Percentiles rank a stretch among this genome's conserved stretches.
phyloP scores from a whole-genome alignment of 83 land plant genomes.

The Isoetes engelmannii region DNA sequence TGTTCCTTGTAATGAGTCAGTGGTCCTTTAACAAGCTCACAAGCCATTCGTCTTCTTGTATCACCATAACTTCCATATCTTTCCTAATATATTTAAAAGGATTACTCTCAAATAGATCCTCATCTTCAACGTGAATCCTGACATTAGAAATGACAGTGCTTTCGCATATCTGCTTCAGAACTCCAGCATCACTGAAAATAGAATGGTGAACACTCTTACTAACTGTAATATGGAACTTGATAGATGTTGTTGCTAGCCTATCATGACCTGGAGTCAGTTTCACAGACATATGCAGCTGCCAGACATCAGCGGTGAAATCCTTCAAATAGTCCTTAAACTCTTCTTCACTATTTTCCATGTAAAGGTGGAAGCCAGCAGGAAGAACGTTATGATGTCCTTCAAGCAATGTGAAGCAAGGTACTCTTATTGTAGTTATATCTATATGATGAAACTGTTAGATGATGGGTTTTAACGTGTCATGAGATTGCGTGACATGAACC shows the following conservation, averaged over 20 bases:
- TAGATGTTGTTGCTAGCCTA: slow-evolving; percentile 67
- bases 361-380: slow-evolving; percentile 87
- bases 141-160: slow-evolving; percentile 89
- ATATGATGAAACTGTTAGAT: too few species aligned
- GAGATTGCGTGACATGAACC: slow-evolving; percentile 58
- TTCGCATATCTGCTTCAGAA: slow-evolving; percentile 66
- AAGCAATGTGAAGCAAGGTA: too few species aligned
- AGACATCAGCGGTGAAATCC: slow-evolving; percentile 76
- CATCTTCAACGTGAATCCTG: slow-evolving; percentile 73
- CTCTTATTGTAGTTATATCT: too few species aligned
- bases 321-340: slow-evolving; percentile 68
- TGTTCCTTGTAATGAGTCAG: slow-evolving; percentile 61
- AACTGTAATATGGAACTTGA: slow-evolving; percentile 82
- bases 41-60: slow-evolving; percentile 85
- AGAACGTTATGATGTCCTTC: slow-evolving; percentile 53
- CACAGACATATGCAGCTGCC: slow-evolving; percentile 56
- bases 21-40: slow-evolving; percentile 90
- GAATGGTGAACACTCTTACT: slow-evolving; percentile 85
- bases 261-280: slow-evolving; percentile 55
- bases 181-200: slow-evolving; percentile 51
- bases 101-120: slow-evolving; percentile 91
- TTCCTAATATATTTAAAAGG: slow-evolving; percentile 88
- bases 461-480: too few species aligned
- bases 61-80: slow-evolving; percentile 95
- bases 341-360: slow-evolving; percentile 96